Base-by-base conservation (phyloP, 495 filamentous ascomycete genomes). In the Pyrenopolyporus hunteri region DNA sequence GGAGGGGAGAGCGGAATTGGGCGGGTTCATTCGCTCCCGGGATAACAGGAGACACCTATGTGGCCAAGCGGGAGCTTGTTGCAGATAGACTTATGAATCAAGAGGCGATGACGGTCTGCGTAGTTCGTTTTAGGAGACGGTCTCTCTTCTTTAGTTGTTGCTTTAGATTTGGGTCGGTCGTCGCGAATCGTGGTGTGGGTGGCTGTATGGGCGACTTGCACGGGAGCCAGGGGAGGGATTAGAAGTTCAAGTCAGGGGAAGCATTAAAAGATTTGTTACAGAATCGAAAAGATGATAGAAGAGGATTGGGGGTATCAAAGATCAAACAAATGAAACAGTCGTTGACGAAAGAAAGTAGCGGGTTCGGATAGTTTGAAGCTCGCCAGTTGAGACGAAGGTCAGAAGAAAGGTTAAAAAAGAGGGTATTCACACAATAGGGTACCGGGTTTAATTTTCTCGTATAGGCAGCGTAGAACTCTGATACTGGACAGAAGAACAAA, bases 371-470 rank as follows among this genome's bases (percentile, higher is more conserved):
- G 53, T 63, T 39, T 32, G 35, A 57, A 46, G 54, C 8, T 63
- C 51, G 48, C 32, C 23, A 57, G 42, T 61, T 61, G 61, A 57
- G 62, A 65, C 56, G 62, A 65, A 65, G 43, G 32, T 44, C 50
- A 55, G 28, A 35, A 50, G 62, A 65, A 60, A 46, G 56, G 50
- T 59, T 39, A 60, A 61, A 60, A 51, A 56, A 59, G 32, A 56
- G 63, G 51, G 57, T 57, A 66, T 66, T 53, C 63, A 39, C 60
- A 64, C 63, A 66, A 66, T 66, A 66, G 57, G 57, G 63, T 66
- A 66, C 26, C 50, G 43, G 28, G 59, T 13, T 56, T 53, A 42
- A 44, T 59, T 46, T n/a, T 51, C 47, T 66, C 63, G 57, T 66
- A 66, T 66, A 66, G 20, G 57, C 52, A 66, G 28, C 32, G 25